Conservation (phyloP, 306 rosid genomes). For the Dalbergia cultrata region DNA sequence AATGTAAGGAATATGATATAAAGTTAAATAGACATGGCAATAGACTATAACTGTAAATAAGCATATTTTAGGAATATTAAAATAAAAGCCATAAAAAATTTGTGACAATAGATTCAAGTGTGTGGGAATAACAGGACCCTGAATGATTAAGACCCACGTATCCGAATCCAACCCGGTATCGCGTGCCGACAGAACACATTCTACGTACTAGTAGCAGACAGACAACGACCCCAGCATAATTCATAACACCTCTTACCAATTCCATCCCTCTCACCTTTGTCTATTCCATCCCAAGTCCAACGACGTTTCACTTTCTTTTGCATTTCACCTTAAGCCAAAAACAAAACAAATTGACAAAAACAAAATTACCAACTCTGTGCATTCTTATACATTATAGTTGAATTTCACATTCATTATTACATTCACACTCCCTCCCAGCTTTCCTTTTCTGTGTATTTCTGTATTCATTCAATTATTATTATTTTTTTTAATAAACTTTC, state of each 20-base stretch:
- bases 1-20: too few relatives aligned
- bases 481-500: too few relatives aligned
- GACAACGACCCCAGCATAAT: background rate
- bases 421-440: conserved; percentile 16
- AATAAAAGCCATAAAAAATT: too few relatives aligned
- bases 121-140: too few relatives aligned
- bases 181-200: conserved; percentile 39
- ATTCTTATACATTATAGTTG: background rate
- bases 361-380: background rate
- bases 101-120: too few relatives aligned
- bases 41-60: too few relatives aligned
- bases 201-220: background rate
- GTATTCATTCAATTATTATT: background rate
- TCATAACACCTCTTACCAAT: background rate
- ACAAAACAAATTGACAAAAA: background rate
- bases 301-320: conserved; percentile 1
- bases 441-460: background rate
- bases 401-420: background rate
- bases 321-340: background rate
- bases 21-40: too few relatives aligned
- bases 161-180: conserved; percentile 15
- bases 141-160: background rate
- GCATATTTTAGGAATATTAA: too few relatives aligned
- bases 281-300: background rate
- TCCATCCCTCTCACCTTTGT: background rate